Percentiles rank a stretch among this genome's conserved stretches.
These are phyloP conservation scores for Tilletia setariae DNA, from an alignment of 1,284 basidiomycete species.

Conservation along the genomic window DNA sequence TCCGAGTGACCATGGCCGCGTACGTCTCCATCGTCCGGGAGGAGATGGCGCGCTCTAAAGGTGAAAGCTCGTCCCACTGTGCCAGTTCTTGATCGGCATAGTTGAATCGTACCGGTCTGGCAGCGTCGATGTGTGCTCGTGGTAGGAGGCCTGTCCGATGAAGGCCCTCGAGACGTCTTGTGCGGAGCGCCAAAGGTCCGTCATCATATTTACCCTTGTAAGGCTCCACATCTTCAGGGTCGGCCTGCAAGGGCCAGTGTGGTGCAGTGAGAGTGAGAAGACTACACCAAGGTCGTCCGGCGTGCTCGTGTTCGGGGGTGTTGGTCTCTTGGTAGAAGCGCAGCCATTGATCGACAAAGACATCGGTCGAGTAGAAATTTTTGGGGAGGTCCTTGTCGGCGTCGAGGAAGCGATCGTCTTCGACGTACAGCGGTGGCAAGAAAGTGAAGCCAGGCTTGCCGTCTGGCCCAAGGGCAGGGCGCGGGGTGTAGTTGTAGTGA, in stretches of 20 bases:
- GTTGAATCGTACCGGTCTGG: conserved; percentile 19
- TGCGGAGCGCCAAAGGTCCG: conserved; percentile 45
- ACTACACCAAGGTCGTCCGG: conserved; percentile 15
- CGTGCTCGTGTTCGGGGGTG: conserved; percentile 14
- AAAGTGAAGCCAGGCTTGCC: conserved; percentile 20
- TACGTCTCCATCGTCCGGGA: conserved; percentile 50
- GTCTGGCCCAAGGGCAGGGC: conserved; percentile 22
- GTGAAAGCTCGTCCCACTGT: conserved; percentile 37
- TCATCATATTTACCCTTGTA: conserved; percentile 48
- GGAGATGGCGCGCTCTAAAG: conserved; percentile 34
- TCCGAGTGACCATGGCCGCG: conserved; percentile 52
- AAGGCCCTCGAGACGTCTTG: conserved; percentile 36
- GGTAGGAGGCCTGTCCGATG: conserved; percentile 38
- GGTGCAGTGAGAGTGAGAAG: conserved; percentile 36
- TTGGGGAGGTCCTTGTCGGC: conserved; percentile 19
- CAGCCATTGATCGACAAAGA: conserved; percentile 29
- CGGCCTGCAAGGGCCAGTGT: conserved; percentile 38
- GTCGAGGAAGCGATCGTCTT: conserved; percentile 20
- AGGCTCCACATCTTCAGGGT: conserved; percentile 31
- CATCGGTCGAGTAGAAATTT: conserved; percentile 34
- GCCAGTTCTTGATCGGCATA: conserved; percentile 16
- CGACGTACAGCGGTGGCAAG: conserved; percentile 24
- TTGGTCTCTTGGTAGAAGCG: conserved; percentile 17
- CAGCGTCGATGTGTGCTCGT: conserved; percentile 30
- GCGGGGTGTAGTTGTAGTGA: conserved; percentile 45